These are phyloP conservation scores for Naganishia sp. DNA, from an alignment of 1,284 basidiomycete species.

Conservation along the genomic window DNA sequence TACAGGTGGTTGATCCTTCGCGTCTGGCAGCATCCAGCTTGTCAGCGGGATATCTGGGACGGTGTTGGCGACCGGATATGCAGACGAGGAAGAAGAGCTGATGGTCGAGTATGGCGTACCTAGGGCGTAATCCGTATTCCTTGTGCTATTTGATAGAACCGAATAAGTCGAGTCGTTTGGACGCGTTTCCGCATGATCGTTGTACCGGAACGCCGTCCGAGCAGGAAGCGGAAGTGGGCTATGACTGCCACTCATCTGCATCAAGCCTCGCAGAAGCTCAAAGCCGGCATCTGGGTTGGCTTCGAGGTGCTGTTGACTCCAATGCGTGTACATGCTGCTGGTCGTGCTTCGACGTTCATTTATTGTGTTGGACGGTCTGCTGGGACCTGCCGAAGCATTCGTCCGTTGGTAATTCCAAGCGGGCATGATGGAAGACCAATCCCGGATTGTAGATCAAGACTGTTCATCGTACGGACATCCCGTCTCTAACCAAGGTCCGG, in stretches of 20 bases:
- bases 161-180: conserved; percentile 14
- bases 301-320: conserved; percentile 25
- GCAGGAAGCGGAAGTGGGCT: conserved; percentile 4
- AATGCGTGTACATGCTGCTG: conserved; percentile 18
- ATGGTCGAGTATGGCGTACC: conserved; percentile 25
- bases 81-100: conserved; percentile 18
- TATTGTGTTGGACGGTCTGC: background rate
- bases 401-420: conserved; percentile 19
- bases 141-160: conserved; percentile 14
- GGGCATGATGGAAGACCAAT: background rate
- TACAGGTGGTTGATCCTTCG: background rate
- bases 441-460: too few species aligned
- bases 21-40: conserved; percentile 23
- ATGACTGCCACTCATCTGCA: conserved; percentile 26
- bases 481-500: background rate
- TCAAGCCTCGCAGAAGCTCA: conserved; percentile 17
- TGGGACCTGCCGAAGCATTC: conserved; percentile 26
- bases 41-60: conserved; percentile 24
- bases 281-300: conserved; percentile 19
- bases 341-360: background rate
- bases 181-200: conserved; percentile 1
- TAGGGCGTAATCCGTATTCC: conserved; percentile 19
- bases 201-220: background rate
- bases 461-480: background rate
- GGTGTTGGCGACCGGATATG: conserved; percentile 19